Evolutionary conservation across 164 flowering plant species (phyloP), one percentile per base, ranked within the genome.

Genomic region (Aristolochia contorta): DNA sequence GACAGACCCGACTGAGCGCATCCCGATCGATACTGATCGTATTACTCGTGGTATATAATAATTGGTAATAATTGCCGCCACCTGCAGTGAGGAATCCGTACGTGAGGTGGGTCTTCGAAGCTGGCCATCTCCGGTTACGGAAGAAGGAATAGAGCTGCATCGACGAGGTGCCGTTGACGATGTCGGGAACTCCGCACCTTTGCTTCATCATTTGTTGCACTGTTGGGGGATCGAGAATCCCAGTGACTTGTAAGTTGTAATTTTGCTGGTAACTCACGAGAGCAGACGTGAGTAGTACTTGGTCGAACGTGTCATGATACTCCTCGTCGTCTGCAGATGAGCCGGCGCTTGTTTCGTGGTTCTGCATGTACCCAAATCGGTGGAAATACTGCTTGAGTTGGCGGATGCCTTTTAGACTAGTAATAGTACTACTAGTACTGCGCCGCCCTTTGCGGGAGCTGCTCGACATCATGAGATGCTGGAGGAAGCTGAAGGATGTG

Each of bases 111-210:
- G 46, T 62, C 33, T 49, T 50, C 14, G 27, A 37, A 4, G 47
- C 56, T 8, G 87, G 81, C 97, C 96, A 86, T 19, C 69, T 66
- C 1, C 86, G 90, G 54, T 8, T 25, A 18, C 71, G 74, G 96
- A 3, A 63, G 69, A 21, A 84, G 78, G 20, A 81, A 50, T 63
- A 76, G 84, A 18, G 76, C 23, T 59, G 62, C 64, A 61, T 61
- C 0, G 68, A 18, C 48, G 48, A 58, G 0, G 66, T 21, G 21
- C 71, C 75, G 25, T 72, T 63, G 37, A 72, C 51, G 15, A 67
- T 60, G 62, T 91, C 96, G 2, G 79, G 58, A 6, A 80, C 76
- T 33, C 93, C 95, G 54, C 97, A 91, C 23, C 97, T 61, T 0
- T 93, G 93, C 9, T 62, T 27, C 64, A 63, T 61, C 73, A 91